Evolutionary conservation across 163 green algal genomes (phyloP), one percentile per base, ranked within the genome.

Genomic region (Trebouxia gelatinosa): DNA sequence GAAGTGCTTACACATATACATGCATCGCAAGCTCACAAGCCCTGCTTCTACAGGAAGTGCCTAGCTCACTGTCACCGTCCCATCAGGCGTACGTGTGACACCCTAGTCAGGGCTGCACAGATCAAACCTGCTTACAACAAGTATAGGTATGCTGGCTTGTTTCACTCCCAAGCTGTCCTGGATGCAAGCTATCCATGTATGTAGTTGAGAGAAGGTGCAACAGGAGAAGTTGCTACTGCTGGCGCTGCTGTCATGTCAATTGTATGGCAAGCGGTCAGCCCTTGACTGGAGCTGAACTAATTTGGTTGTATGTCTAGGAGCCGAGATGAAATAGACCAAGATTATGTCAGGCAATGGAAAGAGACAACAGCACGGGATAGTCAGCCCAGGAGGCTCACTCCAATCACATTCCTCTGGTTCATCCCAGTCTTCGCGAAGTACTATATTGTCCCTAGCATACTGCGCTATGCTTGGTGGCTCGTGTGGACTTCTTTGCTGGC

Each of bases 81-180:
- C n/a, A n/a, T n/a, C n/a, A n/a, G n/a, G n/a, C n/a, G n/a, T n/a
- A n/a, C n/a, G n/a, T n/a, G n/a, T n/a, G n/a, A n/a, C n/a, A n/a
- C n/a, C n/a, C n/a, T n/a, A n/a, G n/a, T n/a, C n/a, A n/a, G n/a
- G 16, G n/a, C 75, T 31, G 23, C 28, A 26, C 3, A 51, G 70
- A 64, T 81, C 13, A 81, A 81, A 31, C 77, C 77, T 31, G 65
- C 65, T 4, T 81, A 81, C 77, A 81, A 81, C 37, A 81, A 81
- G 50, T 81, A 77, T 50, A 81, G 66, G 77, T 81, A 48, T 57
- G 40, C 9, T 28, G 9, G 19, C 17, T 35, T 3, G 9, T 34
- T 35, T 3, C 31, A 5, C 6, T 48, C 16, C 16, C 26, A 46
- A n/a, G 38, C 37, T 29, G 35, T 57, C 23, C 32, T 75, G 34